Evolutionary conservation across 2,329 filamentous ascomycete genomes (phyloP).

Genomic region (Biscogniauxia mediterranea): DNA sequence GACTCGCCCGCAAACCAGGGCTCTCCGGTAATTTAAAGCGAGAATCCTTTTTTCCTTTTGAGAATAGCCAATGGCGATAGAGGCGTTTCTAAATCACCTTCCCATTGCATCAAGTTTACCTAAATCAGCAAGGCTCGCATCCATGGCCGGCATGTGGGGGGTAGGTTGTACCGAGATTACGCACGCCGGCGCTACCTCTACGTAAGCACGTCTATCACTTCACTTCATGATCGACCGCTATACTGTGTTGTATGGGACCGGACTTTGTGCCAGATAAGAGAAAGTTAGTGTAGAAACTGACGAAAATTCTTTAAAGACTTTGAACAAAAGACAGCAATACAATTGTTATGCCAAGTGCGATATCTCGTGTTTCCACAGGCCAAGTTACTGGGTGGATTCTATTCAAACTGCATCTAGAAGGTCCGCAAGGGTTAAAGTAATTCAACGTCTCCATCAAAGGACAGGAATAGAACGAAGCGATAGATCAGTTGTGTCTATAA

Average conservation of each 20-base stretch:
- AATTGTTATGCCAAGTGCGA: too few species aligned
- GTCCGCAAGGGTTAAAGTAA: too few species aligned
- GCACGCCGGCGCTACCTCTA: neutral
- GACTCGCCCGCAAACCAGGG: neutral
- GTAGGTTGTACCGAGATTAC: neutral
- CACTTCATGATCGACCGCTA: neutral
- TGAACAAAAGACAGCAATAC: too few species aligned
- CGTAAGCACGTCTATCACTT: too few species aligned
- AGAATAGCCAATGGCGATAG: neutral
- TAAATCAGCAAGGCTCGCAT: neutral
- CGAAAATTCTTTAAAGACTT: too few species aligned
- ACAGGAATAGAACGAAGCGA: neutral
- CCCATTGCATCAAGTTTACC: neutral
- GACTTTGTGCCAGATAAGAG: neutral
- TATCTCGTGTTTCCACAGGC: too few species aligned
- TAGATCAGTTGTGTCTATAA: neutral
- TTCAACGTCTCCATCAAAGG: neutral
- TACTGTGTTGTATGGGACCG: neutral
- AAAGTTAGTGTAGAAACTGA: neutral
- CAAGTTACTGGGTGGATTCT: too few species aligned
- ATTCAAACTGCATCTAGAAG: too few species aligned
- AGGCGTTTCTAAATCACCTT: neutral
- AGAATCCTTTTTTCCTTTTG: neutral
- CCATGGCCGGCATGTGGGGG: neutral
- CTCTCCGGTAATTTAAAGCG: neutral